Base-by-base conservation (phyloP, 148 eudicot genomes). In the Cornus florida region DNA sequence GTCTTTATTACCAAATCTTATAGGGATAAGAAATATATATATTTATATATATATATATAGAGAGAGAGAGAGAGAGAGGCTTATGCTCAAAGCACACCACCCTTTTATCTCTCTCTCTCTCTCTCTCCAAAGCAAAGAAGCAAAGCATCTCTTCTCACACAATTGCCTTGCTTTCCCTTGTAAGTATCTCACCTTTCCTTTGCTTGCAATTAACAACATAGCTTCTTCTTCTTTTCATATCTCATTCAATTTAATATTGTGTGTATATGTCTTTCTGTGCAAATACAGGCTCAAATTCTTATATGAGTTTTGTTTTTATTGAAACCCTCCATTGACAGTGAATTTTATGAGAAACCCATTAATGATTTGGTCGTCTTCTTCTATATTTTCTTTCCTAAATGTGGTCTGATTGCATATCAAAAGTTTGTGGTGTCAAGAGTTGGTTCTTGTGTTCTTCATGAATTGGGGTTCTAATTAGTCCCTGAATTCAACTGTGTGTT, bases 91-190 rank as follows among this genome's bases (percentile, higher is more conserved):
- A 87, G 90, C 88, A 84, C 83, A 60, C 17, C 76, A 71, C 23
- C 67, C 77, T 67, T 67, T 73, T 48, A 41, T 10, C n/a, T n/a
- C n/a, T n/a, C n/a, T 82, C 12, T 65, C 28, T 28, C 28, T 28
- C 28, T 72, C 12, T 66, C 78, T 46, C 39, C 78, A 62, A 89
- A 83, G 79, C 86, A 80, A 83, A 84, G 80, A 80, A 92, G 95
- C 86, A 92, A 88, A 88, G 95, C 90, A 90, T 90, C 86, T 85
- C 74, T 78, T 73, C 72, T 71, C 71, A 69, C 80, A 81, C 81
- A 69, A 69, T 83, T 82, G 79, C 69, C 84, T 87, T 88, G 90
- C 88, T 86, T 89, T 90, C 84, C 17, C 66, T n/a, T 17, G 66
- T 20, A 62, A 62, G 66, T 62, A 62, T 62, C 66, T 62, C 5